Conservation (phyloP, 1,284 basidiomycete genomes). For the Leccinum ponderosum region DNA sequence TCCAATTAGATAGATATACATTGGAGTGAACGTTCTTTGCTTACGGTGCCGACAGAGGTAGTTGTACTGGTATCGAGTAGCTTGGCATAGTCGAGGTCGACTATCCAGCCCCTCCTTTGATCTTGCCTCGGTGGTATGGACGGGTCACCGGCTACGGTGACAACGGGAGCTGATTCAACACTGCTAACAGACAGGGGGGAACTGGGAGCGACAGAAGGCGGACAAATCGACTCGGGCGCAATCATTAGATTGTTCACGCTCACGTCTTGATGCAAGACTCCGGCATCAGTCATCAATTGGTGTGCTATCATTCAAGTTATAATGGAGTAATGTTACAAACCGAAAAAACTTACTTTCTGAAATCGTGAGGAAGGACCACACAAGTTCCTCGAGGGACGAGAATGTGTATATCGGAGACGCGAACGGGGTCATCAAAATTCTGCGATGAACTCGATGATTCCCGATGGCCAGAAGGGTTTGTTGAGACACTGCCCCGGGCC, state of each 20-base stretch:
- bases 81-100: neutral
- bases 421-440: neutral
- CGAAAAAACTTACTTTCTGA: neutral
- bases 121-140: neutral
- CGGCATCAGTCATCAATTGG: neutral
- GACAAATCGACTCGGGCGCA: neutral
- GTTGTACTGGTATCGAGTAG: neutral
- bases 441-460: neutral
- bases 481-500: neutral
- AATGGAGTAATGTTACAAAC: no score
- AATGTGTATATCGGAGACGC: neutral
- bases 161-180: no score
- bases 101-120: neutral
- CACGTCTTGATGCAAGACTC: neutral
- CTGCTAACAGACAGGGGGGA: no score
- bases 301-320: neutral
- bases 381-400: neutral
- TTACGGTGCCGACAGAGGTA: neutral
- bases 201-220: neutral
- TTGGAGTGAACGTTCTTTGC: neutral
- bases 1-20: neutral
- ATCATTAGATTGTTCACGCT: neutral
- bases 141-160: no score
- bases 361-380: neutral
- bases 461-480: neutral